Conservation (phyloP, 495 filamentous ascomycete species). For the Clohesyomyces aquaticus region DNA sequence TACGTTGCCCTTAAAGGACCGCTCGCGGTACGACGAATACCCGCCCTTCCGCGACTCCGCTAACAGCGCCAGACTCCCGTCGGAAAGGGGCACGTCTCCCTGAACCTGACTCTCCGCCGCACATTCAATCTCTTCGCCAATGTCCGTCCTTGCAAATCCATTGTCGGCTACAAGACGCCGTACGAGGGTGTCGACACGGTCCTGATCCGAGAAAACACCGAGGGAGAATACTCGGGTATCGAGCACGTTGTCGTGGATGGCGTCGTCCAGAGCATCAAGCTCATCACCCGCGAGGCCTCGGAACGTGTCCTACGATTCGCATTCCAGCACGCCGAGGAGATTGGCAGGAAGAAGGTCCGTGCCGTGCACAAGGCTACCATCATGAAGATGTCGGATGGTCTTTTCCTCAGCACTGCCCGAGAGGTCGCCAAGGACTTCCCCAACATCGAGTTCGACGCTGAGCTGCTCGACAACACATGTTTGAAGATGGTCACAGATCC, state of each 20-base stretch:
- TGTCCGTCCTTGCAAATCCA: conserved; percentile 93
- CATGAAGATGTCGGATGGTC: conserved; percentile 99
- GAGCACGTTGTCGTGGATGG: conserved; percentile 98
- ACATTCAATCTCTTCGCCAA: conserved; percentile 99
- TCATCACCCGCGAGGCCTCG: conserved; percentile 90
- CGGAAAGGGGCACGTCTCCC: conserved; percentile 97
- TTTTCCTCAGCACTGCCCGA: conserved; percentile 85
- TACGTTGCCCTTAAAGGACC: conserved; percentile 97
- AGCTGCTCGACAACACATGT: conserved; percentile 98
- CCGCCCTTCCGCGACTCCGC: conserved; percentile 9
- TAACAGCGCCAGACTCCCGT: conserved; percentile 74
- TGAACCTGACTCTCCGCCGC: conserved; percentile 95
- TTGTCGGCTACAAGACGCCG: conserved; percentile 96
- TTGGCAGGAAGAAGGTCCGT: conserved; percentile 92
- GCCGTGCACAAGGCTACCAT: conserved; percentile 63
- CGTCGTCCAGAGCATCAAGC: conserved; percentile 98
- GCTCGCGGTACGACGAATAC: conserved; percentile 69
- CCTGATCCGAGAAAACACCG: conserved; percentile 98
- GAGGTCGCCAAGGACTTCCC: conserved; percentile 93
- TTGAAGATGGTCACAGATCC: conserved; percentile 96
- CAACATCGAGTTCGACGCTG: conserved; percentile 89
- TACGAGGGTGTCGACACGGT: conserved; percentile 98
- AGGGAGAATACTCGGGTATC: conserved; percentile 99
- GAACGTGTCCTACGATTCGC: conserved; percentile 95
- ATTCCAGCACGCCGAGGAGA: conserved; percentile 92